These are phyloP conservation scores for Xanthoconium purpureum DNA, from an alignment of 768 basidiomycete species.

Conservation along the genomic window DNA sequence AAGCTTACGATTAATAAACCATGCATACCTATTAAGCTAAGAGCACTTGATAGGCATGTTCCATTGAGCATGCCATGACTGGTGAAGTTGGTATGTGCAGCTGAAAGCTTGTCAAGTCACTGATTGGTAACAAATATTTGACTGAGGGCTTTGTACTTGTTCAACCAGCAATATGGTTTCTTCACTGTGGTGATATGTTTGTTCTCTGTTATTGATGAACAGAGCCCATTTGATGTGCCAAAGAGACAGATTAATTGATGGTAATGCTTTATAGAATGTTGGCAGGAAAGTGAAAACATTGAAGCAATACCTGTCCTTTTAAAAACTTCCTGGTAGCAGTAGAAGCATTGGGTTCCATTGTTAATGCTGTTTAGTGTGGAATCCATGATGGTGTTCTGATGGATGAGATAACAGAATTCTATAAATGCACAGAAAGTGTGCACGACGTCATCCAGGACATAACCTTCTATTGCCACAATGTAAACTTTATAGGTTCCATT, in stretches of 20 bases:
- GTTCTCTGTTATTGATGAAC: conserved; percentile 1
- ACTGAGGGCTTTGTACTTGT: conserved; percentile 15
- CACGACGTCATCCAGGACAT: conserved; percentile 3
- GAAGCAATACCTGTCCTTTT: not conserved
- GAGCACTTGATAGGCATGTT: not conserved
- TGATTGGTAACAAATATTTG: conserved; percentile 34
- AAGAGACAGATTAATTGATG: not conserved
- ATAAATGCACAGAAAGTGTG: not conserved
- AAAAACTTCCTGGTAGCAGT: conserved; percentile 18
- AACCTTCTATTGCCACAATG: not conserved
- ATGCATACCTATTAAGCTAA: not conserved
- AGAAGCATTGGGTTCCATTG: not conserved
- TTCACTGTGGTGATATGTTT: conserved; percentile 39
- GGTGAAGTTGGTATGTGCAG: conserved; percentile 16
- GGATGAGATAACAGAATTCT: not conserved
- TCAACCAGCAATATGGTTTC: conserved; percentile 32
- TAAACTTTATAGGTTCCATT: conserved; percentile 9
- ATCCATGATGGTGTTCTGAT: not conserved
- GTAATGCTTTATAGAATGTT: not conserved
- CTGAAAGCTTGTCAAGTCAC: conserved; percentile 28
- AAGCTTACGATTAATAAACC: not conserved
- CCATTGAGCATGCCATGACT: conserved; percentile 22
- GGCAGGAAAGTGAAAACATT: not conserved
- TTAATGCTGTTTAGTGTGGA: not conserved
- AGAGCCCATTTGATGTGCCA: not conserved